Percentiles rank a stretch among this genome's conserved stretches.
Conservation (phyloP, 2,329 filamentous ascomycete genomes). For the Penicillium crustosum region DNA sequence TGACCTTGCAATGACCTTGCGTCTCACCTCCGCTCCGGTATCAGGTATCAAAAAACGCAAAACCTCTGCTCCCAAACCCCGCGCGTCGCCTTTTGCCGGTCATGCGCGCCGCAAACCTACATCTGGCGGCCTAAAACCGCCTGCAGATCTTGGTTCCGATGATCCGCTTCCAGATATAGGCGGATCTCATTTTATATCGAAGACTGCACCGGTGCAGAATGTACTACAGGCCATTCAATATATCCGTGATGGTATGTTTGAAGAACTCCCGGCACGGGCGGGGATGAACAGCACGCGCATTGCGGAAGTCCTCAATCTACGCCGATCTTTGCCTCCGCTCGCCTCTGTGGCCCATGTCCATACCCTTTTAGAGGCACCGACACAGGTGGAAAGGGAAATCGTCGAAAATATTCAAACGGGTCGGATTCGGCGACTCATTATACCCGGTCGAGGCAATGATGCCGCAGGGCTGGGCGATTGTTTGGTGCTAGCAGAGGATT, state of each 20-base stretch:
- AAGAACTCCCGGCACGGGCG: conserved; percentile 53
- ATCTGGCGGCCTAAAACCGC: conserved; percentile 28
- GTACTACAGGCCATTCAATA: conserved; percentile 56
- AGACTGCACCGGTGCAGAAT: conserved; percentile 48
- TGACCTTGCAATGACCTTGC: conserved; percentile 44
- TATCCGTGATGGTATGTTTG: conserved; percentile 56
- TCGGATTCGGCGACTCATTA: conserved; percentile 54
- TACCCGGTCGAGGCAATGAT: conserved; percentile 59
- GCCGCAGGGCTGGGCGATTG: conserved; percentile 59
- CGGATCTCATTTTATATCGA: conserved; percentile 49
- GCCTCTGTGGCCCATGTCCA: conserved; percentile 62
- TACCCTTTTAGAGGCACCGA: conserved; percentile 56
- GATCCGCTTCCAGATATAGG: conserved; percentile 55
- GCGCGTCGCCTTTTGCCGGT: conserved; percentile 43
- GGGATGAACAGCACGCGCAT: conserved; percentile 64
- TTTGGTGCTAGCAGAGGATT: conserved; percentile 54
- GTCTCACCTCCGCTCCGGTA: conserved; percentile 49
- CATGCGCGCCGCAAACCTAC: conserved; percentile 44
- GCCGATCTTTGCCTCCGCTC: conserved; percentile 56
- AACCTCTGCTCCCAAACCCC: conserved; percentile 26
- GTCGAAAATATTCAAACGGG: conserved; percentile 53
- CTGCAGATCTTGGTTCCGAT: conserved; percentile 23
- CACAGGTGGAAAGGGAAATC: conserved; percentile 60
- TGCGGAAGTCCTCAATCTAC: conserved; percentile 58
- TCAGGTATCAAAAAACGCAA: conserved; percentile 48